Conservation (phyloP, 768 basidiomycete species). For the Mycena epipterygia region DNA sequence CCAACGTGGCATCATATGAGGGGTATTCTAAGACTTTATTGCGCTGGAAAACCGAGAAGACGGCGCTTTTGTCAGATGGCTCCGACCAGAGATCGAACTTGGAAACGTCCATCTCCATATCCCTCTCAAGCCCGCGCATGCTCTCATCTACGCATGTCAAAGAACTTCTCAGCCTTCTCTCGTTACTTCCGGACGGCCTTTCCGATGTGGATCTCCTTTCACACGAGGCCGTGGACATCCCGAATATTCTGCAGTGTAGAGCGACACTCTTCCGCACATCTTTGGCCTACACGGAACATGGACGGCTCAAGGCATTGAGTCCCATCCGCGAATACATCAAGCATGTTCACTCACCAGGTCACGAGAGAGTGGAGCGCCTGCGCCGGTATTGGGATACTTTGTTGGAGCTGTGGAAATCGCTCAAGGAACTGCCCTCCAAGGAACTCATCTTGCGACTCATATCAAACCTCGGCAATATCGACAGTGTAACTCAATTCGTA, state of each 20-base stretch:
- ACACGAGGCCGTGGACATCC: not conserved
- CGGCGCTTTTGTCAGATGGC: slow-evolving; percentile 18
- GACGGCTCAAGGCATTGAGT: slow-evolving; percentile 8
- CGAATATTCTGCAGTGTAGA: slow-evolving; percentile 2
- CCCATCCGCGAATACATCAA: slow-evolving; percentile 17
- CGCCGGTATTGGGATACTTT: not conserved
- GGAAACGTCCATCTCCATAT: slow-evolving; percentile 23
- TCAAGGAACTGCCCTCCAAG: not conserved
- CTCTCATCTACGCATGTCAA: not conserved
- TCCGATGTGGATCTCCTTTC: slow-evolving; percentile 16
- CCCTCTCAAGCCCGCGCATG: slow-evolving; percentile 28
- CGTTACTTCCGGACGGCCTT: slow-evolving; percentile 23
- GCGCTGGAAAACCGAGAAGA: slow-evolving; percentile 23
- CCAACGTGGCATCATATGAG: slow-evolving; percentile 14
- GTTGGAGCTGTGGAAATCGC: not conserved
- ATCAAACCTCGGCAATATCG: not conserved
- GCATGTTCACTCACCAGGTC: not conserved
- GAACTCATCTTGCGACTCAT: not conserved
- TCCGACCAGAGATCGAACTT: slow-evolving; percentile 22
- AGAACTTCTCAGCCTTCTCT: slow-evolving; percentile 19
- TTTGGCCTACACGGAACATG: slow-evolving; percentile 5
- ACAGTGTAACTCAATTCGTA: not conserved
- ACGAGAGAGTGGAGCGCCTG: not conserved
- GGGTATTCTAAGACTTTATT: not conserved
- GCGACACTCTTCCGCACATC: slow-evolving; percentile 18